Conservation (phyloP, 768 basidiomycete genomes). For the Russula sp. region DNA sequence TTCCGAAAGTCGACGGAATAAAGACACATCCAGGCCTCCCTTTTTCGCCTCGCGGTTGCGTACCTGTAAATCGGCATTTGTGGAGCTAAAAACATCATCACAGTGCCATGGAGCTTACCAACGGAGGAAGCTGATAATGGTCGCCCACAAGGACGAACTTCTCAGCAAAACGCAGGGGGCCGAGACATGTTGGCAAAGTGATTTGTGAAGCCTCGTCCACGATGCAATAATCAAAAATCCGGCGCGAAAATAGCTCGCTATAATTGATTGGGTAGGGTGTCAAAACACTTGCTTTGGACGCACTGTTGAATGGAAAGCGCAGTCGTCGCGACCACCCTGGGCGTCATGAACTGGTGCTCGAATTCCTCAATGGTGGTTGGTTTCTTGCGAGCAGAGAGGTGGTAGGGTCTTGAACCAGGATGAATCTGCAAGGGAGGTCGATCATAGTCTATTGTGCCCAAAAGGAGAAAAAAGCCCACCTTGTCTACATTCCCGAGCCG, state of each 20-base stretch:
- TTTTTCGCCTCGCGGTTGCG: conserved; percentile 70
- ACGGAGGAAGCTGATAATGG: conserved; percentile 93
- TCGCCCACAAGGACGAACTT: conserved; percentile 95
- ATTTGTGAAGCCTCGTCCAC: conserved; percentile 98
- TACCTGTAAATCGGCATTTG: conserved; percentile 44
- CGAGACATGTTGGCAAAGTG: conserved; percentile 90
- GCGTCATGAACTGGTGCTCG: conserved; percentile 74
- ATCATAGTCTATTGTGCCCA: background rate
- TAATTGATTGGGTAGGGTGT: background rate
- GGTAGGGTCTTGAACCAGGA: conserved; percentile 67
- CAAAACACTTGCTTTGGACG: conserved; percentile 28
- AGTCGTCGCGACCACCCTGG: conserved; percentile 93
- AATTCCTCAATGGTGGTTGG: conserved; percentile 73
- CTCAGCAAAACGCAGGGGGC: conserved; percentile 84
- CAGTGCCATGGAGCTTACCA: conserved; percentile 42
- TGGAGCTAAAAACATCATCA: background rate
- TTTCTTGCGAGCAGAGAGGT: conserved; percentile 47
- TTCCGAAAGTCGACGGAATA: conserved; percentile 85
- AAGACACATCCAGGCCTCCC: conserved; percentile 81
- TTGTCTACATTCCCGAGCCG: conserved; percentile 90
- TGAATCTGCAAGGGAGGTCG: conserved; percentile 52
- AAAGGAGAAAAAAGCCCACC: conserved; percentile 35
- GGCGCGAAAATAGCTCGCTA: conserved; percentile 77
- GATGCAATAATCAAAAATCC: conserved; percentile 93
- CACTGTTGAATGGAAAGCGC: conserved; percentile 93